Base-by-base conservation (phyloP, 78 protist species). In the Anaeramoeba ignava region DNA sequence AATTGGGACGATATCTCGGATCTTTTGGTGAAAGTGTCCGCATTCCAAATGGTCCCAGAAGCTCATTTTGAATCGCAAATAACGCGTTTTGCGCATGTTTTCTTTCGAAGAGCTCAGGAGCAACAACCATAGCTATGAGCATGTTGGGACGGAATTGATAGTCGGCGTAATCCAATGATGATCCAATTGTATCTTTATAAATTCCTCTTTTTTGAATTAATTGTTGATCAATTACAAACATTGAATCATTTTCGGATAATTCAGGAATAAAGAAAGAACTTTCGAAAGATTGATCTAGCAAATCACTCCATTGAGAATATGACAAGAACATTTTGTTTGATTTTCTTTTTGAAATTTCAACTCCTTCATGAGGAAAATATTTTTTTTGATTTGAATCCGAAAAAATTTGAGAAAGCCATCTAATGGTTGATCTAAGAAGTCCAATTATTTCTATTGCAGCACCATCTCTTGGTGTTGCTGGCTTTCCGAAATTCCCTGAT, bases 391-490 rank as follows among this genome's bases (percentile, higher is more conserved):
- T n/a, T n/a, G n/a, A n/a, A n/a, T n/a, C n/a, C n/a, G n/a, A n/a
- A n/a, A n/a, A n/a, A n/a, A n/a, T n/a, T n/a, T n/a, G n/a, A n/a
- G n/a, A n/a, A n/a, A n/a, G n/a, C n/a, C n/a, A n/a, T n/a, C n/a
- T n/a, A 82, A 82, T 40, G 12, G 39, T 1, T 3, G 2, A 33
- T 1, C 83, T 82, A n/a, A 23, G 79, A 89, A 80, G 0, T 3
- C 91, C 96, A 1, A 88, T 68, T 2, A 94, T 86, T 88, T 95
- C 98, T 38, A 95, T 79, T 37, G 91, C 93, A 31, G 95, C 92
- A 1, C 98, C 98, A 81, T 94, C 97, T 3, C 98, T 73, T 36
- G 98, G 95, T 0, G 97, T 95, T 0, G 94, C 94, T 0, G 97
- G 97, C 8, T 73, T 73, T 17, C 98, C 97, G 79, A 31, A 78